Evolutionary conservation across 78 protist genomes (phyloP), one percentile per base, ranked within the genome.

Genomic region (Dictyostelium purpureum): DNA sequence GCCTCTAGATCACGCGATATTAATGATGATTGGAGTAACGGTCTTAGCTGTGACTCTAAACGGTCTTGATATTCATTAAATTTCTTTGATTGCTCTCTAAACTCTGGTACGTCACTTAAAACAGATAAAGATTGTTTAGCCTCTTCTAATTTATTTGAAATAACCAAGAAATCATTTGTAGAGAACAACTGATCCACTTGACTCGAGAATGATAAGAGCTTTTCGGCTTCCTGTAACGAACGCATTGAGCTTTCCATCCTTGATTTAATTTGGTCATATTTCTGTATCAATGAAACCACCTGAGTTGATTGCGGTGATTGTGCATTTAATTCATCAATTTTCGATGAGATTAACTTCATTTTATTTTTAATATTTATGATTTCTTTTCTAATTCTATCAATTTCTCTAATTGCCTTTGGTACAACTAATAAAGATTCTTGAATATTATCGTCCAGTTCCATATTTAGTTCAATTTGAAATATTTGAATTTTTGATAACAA

Each of bases 331-430:
- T 19, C n/a, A 7, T 38, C 92, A 18, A 85, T 73, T 6, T 77
- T 61, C 0, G n/a, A 28, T 33, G 47, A 56, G 12, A 85, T 56
- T 0, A 10, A 42, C 21, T 85, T 85, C 1, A 73, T 74, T 9
- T 38, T 43, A 51, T 56, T 73, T 26, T 85, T 85, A 18, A 85
- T 33, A 10, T 38, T 28, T 11, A 85, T 3, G 14, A 76, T 59
- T 26, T 85, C 92, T 18, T 85, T 85, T 43, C 92, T 35, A 33
- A 85, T 66, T 35, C 82, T 49, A 59, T 85, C 92, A 10, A 85
- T 65, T 56, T 85, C 92, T 42, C 92, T 52, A 52, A 85, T 57
- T 35, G 92, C 66, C 35, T 85, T 85, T 4, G 92, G 92, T 31
- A 85, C 92, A 45, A 71, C 57, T 21, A 85, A 57, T 35, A 85